Conservation (phyloP, 148 eudicot species). For the Mesembryanthemum crystallinum region DNA sequence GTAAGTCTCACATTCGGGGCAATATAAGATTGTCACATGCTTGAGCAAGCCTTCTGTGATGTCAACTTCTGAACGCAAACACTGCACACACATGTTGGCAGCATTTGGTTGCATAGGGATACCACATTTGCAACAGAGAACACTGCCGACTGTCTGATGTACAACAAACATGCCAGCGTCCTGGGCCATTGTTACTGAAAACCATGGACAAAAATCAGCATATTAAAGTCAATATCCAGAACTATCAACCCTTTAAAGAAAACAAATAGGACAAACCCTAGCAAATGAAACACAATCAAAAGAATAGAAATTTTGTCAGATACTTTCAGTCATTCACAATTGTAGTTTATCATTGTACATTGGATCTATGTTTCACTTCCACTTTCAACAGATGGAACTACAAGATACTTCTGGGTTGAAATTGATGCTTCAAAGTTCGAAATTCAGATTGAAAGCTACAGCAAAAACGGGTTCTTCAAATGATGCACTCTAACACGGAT, state of each 20-base stretch:
- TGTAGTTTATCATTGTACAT: too few species aligned
- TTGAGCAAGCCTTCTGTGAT: slow-evolving; percentile 69
- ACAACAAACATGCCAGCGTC: slow-evolving; percentile 55
- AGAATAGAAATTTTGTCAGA: background rate
- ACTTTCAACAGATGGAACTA: background rate
- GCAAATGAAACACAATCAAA: background rate
- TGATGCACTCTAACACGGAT: too few species aligned
- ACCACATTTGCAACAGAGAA: slow-evolving; percentile 74
- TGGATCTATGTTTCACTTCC: background rate
- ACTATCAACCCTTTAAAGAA: background rate
- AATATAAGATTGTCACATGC: slow-evolving; percentile 48
- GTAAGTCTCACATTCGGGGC: slow-evolving; percentile 62
- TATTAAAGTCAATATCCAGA: background rate
- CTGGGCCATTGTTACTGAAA: slow-evolving; percentile 34
- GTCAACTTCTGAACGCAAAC: slow-evolving; percentile 64
- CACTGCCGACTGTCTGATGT: slow-evolving; percentile 52
- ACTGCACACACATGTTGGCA: slow-evolving; percentile 70
- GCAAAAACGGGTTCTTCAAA: too few species aligned
- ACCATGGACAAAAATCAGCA: background rate
- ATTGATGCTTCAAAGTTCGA: background rate
- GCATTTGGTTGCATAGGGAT: slow-evolving; percentile 62
- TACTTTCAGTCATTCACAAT: background rate
- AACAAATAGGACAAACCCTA: background rate
- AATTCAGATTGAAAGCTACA: too few species aligned
- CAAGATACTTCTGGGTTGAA: background rate